Evolutionary conservation across 2,329 filamentous ascomycete genomes (phyloP), one percentile per base, ranked within the genome.

Genomic region (Stagonosporopsis rhizophila): DNA sequence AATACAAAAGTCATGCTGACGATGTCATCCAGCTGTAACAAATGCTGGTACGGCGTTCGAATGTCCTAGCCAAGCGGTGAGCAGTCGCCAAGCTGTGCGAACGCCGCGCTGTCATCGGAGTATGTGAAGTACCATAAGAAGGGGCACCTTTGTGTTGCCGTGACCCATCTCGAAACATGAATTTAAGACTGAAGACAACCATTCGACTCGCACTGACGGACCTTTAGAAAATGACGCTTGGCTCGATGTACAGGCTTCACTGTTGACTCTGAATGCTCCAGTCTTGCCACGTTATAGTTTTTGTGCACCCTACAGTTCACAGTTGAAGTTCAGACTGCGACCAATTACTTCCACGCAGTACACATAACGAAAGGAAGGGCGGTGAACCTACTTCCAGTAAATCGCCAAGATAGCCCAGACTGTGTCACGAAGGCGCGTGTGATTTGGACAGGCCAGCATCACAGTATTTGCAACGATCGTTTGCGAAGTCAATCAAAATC

Each of bases 1-100:
- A 27, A 14, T 17, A 37, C n/a, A 20, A 58, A 41, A 30, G 54
- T 55, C 20, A 62, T 38, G 17, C 56, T 56, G 40, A 59, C 49
- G 27, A 28, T 42, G 28, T 37, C 20, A 6, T 35, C 25, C n/a
- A 20, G 27, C 11, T 52, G 14, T 11, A 20, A 17, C 38, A 15
- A 48, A 32, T 44, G 44, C 37, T 34, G 28, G 22, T 32, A 30
- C 38, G 32, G 39, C 22, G 27, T 19, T 32, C 35, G 30, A 32
- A 32, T 30, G 38, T 44, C 6, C n/a, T 42, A 22, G 35, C 35
- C n/a, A 22, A 51, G 35, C 53, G 8, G 42, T 45, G 34, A 48
- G 42, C 22, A 23, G 41, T 37, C 30, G 30, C 46, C 30, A 45
- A 50, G 22, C n/a, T 25, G 35, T 30, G 37, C 42, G 9, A 51